These are phyloP conservation scores for Marasmius sp. DNA, from an alignment of 1,284 basidiomycete species.

Conservation along the genomic window DNA sequence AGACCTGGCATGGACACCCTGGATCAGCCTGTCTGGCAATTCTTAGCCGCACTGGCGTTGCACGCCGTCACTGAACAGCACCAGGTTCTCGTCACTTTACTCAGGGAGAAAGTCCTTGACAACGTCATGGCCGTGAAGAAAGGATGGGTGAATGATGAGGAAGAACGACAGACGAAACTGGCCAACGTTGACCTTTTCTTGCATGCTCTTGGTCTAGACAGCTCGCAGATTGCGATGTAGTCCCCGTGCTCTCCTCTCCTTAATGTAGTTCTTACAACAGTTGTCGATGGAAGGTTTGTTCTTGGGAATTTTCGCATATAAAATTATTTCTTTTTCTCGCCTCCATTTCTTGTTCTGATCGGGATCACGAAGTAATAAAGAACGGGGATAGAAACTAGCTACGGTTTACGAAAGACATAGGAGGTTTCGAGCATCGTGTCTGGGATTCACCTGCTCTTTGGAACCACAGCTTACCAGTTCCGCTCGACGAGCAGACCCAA, in stretches of 20 bases:
- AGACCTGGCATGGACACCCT: constrained; percentile 59
- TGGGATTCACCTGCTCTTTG: not conserved
- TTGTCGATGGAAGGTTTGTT: not conserved
- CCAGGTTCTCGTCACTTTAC: constrained; percentile 79
- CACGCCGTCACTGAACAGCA: constrained; percentile 85
- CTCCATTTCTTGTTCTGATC: not conserved
- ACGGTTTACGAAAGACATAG: not conserved
- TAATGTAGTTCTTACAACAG: too few species aligned
- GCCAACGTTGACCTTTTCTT: constrained; percentile 86
- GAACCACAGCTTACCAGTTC: not conserved
- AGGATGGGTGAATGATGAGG: constrained; percentile 70
- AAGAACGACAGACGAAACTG: constrained; percentile 65
- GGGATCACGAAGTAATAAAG: not conserved
- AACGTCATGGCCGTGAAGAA: constrained; percentile 79
- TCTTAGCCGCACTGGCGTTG: constrained; percentile 86
- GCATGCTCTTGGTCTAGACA: constrained; percentile 83
- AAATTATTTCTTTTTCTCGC: not conserved
- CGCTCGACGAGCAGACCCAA: not conserved
- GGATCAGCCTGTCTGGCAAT: constrained; percentile 92
- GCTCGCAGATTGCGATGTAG: constrained; percentile 75
- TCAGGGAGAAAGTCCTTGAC: constrained; percentile 92
- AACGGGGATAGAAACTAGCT: not conserved
- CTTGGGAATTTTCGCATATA: not conserved
- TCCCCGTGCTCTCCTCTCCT: not conserved
- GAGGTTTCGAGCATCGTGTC: not conserved